Evolutionary conservation across 176 grass and related monocot species (phyloP).

Genomic region (Oryza meyeriana): DNA sequence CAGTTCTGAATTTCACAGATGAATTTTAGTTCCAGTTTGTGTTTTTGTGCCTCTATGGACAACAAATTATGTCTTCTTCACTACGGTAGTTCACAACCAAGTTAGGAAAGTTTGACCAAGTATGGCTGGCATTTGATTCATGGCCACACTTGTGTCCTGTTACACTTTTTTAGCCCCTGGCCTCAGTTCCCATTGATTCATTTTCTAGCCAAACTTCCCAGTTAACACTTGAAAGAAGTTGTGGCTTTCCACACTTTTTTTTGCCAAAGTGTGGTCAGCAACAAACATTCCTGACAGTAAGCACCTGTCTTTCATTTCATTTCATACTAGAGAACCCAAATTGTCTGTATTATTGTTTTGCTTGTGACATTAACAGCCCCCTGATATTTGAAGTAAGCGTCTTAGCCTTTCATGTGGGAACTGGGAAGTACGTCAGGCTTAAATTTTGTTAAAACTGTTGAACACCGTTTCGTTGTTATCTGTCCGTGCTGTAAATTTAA

Average conservation of each 20-base stretch:
- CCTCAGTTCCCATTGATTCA: no score
- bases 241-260: background rate
- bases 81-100: background rate
- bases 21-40: slow-evolving; percentile 25
- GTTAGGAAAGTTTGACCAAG: background rate
- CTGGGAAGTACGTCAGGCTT: background rate
- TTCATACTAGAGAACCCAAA: slow-evolving; percentile 7
- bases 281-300: background rate
- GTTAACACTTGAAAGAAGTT: background rate
- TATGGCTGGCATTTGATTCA: background rate
- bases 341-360: background rate
- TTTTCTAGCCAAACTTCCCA: background rate
- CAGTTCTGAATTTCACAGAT: background rate
- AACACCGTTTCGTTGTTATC: background rate
- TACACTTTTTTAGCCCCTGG: background rate
- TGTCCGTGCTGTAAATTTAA: slow-evolving; percentile 12
- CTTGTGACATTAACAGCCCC: slow-evolving; percentile 2
- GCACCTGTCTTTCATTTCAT: slow-evolving; percentile 2
- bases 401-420: background rate
- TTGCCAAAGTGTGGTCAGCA: background rate
- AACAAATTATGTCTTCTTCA: background rate
- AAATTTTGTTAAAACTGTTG: background rate
- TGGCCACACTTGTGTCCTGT: background rate
- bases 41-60: background rate
- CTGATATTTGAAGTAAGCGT: slow-evolving; percentile 18